A percentile compares a stretch with the other conserved stretches of the same genome.
phyloP scores from a whole-genome alignment of 169 alveolate species.

The Eimeria praecox region DNA sequence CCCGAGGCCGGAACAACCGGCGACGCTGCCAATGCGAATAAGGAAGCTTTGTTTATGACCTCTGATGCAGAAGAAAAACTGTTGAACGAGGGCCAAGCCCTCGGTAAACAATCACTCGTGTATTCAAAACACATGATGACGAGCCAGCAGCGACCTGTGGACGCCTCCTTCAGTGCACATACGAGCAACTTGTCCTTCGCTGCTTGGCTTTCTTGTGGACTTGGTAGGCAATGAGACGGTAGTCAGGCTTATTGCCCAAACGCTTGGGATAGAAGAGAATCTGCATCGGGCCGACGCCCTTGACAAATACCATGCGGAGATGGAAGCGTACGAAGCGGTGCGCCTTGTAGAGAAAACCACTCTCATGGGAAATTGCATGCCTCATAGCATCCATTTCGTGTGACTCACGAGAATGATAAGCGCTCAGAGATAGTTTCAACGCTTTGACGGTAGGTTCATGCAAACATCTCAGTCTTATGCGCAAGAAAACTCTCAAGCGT shows the following conservation, averaged over 20 bases:
- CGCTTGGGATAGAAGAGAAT: conserved; percentile 52
- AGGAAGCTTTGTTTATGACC: not conserved
- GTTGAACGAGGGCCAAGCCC: conserved; percentile 55
- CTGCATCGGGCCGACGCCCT: conserved; percentile 64
- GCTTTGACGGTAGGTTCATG: not conserved
- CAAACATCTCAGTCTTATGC: no score
- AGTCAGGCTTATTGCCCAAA: conserved; percentile 13
- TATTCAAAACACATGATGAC: not conserved
- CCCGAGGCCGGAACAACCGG: not conserved
- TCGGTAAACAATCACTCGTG: conserved; percentile 19
- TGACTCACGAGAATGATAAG: not conserved
- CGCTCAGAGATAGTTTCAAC: not conserved
- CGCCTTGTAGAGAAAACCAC: not conserved
- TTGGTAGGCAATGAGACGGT: conserved; percentile 52
- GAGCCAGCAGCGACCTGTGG: not conserved
- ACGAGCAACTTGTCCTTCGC: not conserved
- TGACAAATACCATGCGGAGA: conserved; percentile 33
- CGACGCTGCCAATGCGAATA: not conserved
- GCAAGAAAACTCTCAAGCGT: not conserved
- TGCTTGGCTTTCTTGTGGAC: not conserved
- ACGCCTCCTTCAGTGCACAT: not conserved
- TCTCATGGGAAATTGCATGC: not conserved
- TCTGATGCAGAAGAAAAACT: conserved; percentile 10
- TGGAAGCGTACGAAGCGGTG: conserved; percentile 55
- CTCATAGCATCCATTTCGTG: not conserved